A percentile compares a stretch with the other conserved stretches of the same genome.
These are phyloP conservation scores for Protomyces macrosporus DNA, from an alignment of 1,139 yeast genomes.

Conservation along the genomic window DNA sequence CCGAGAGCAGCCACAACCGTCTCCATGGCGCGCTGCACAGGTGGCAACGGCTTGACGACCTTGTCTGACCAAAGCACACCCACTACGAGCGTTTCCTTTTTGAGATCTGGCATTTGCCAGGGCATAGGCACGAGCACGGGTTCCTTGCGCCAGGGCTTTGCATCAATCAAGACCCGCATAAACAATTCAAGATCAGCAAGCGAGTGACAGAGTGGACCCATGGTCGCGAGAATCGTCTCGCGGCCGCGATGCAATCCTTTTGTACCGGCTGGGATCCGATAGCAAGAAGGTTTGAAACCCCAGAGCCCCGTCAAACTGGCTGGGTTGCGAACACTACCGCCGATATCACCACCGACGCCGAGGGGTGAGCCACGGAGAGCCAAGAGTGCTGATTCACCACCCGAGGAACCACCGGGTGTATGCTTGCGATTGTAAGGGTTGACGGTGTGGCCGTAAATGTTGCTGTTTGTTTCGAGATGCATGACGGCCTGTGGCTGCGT, in stretches of 20 bases:
- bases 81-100: slow-evolving; percentile 38
- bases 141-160: slow-evolving; percentile 55
- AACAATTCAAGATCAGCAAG: slow-evolving; percentile 55
- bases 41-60: slow-evolving; percentile 47
- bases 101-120: slow-evolving; percentile 46
- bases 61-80: slow-evolving; percentile 40
- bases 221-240: slow-evolving; percentile 44
- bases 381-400: slow-evolving; percentile 56
- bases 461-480: slow-evolving; percentile 46
- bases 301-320: slow-evolving; percentile 50
- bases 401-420: slow-evolving; percentile 55
- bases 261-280: slow-evolving; percentile 47
- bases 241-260: slow-evolving; percentile 50
- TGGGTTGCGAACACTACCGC: slow-evolving; percentile 56
- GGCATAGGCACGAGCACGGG: slow-evolving; percentile 47
- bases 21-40: slow-evolving; percentile 45
- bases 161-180: slow-evolving; percentile 50
- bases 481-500: slow-evolving; percentile 54
- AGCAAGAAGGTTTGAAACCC: slow-evolving; percentile 50
- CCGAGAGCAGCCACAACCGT: slow-evolving; percentile 37
- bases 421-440: slow-evolving; percentile 46
- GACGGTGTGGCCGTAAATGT: slow-evolving; percentile 43
- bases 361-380: slow-evolving; percentile 46
- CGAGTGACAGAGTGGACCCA: slow-evolving; percentile 48
- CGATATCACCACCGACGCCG: slow-evolving; percentile 57